Evolutionary conservation across 257 asterid species (phyloP).

Genomic region (Ehretia macrophylla): DNA sequence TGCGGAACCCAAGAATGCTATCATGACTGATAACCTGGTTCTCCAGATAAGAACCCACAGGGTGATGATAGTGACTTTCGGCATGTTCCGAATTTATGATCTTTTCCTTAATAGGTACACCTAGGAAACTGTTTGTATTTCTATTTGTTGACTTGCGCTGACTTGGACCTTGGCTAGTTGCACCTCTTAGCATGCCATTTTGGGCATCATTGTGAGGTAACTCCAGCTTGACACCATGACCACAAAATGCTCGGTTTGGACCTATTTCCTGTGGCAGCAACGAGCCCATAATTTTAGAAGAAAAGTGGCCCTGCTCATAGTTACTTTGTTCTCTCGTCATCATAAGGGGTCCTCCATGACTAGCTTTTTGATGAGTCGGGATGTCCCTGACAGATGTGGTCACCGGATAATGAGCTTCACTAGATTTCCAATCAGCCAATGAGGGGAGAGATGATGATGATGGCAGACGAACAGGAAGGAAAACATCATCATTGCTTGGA

Average conservation of each 20-base stretch:
- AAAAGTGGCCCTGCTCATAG: background rate
- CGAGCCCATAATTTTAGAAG: constrained; percentile 25
- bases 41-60: constrained; percentile 14
- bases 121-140: constrained; percentile 16
- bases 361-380: constrained; percentile 24
- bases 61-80: constrained; percentile 19
- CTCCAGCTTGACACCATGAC: constrained; percentile 34
- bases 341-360: constrained; percentile 23
- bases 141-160: constrained; percentile 24
- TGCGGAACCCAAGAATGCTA: constrained; percentile 23
- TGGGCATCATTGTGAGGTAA: constrained; percentile 31
- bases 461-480: constrained; percentile 63
- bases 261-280: constrained; percentile 14
- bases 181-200: constrained; percentile 21
- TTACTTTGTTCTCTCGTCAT: constrained; percentile 15
- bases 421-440: constrained; percentile 29
- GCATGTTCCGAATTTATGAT: constrained; percentile 27
- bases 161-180: constrained; percentile 11
- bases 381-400: constrained; percentile 33
- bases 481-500: constrained; percentile 83
- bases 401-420: constrained; percentile 32
- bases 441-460: constrained; percentile 34
- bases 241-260: constrained; percentile 17
- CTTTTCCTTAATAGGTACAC: constrained; percentile 21
- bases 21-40: constrained; percentile 18